phyloP scores from a whole-genome alignment of 148 eudicot genomes.

The Silene uniflora region DNA sequence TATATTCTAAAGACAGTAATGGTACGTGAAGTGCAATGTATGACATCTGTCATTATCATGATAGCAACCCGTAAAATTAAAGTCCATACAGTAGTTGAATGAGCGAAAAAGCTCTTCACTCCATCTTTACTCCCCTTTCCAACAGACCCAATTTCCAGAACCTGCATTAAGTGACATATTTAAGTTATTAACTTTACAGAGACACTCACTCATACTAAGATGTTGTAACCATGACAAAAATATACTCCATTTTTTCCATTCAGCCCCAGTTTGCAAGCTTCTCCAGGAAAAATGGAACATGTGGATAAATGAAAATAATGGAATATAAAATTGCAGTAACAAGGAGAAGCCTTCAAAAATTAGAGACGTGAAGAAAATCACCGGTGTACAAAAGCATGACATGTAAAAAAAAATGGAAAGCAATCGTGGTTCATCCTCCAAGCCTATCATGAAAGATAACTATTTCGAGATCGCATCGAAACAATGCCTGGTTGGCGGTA shows the following conservation, averaged over 20 bases:
- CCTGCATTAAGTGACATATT: constrained; percentile 41
- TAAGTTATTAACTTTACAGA: neutral
- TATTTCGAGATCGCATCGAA: neutral
- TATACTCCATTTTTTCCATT: neutral
- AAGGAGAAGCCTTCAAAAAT: neutral
- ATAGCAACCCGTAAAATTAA: neutral
- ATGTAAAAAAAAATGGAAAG: neutral
- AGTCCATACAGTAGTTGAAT: constrained; percentile 62
- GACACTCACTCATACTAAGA: neutral
- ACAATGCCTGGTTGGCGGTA: neutral
- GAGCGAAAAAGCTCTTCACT: constrained; percentile 58
- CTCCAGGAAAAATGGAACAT: too few relatives aligned
- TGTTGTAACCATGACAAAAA: constrained; percentile 3
- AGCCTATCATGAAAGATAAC: neutral
- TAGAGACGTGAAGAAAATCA: neutral
- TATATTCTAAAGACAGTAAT: neutral
- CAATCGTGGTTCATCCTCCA: neutral
- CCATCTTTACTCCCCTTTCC: constrained; percentile 68
- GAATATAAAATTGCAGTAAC: neutral
- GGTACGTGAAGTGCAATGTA: neutral
- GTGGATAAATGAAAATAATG: too few relatives aligned
- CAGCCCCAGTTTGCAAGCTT: too few relatives aligned
- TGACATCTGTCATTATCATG: neutral
- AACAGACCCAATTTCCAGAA: constrained; percentile 88
- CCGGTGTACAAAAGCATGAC: neutral